Base-by-base conservation (phyloP, 202 grass and related monocot genomes). In the Panicum virgatum region DNA sequence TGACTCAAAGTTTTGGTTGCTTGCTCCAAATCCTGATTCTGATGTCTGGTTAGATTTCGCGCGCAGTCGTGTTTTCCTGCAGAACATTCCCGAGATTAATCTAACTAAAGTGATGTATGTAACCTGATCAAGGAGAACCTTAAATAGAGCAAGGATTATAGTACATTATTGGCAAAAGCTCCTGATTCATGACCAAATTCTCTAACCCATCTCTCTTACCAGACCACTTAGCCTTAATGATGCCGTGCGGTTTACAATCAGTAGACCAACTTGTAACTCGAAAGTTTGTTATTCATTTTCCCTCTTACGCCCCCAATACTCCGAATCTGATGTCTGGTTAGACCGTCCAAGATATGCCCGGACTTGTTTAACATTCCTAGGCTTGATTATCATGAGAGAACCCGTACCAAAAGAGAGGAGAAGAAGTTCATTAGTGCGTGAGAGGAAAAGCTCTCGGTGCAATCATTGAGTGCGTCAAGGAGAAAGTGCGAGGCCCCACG, bases 401-500 rank as follows among this genome's bases (percentile, higher is more conserved):
- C 76, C 8, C n/a, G n/a, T n/a, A n/a, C n/a, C n/a, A n/a, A 0
- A 6, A 19, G 25, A 62, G 9, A 6, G 2, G 32, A 62, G 14
- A 22, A 34, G 29, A 54, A 39, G 12, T 23, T 47, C n/a, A n/a
- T n/a, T 5, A 18, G 40, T 26, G 46, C 45, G 3, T 13, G 13
- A 7, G 32, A 9, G 6, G 18, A 5, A 22, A 50, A 40, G 40
- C 7, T 20, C 38, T 13, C 7, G 23, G 29, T n/a, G 66, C 59
- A 82, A 79, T 82, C 23, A 83, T 73, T 73, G 68, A 66, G 14
- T 56, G 73, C 61, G 7, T 83, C 59, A 74, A 40, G 60, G 73
- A 27, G 73, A 90, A 90, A 90, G 66, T 47, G 27, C 10, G 18
- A 7, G 79, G 75, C 11, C 79, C 75, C 83, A 83, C 12, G 3